Conservation (phyloP, 805 yeast genomes). For the Cyberlindnera bimundalis region DNA sequence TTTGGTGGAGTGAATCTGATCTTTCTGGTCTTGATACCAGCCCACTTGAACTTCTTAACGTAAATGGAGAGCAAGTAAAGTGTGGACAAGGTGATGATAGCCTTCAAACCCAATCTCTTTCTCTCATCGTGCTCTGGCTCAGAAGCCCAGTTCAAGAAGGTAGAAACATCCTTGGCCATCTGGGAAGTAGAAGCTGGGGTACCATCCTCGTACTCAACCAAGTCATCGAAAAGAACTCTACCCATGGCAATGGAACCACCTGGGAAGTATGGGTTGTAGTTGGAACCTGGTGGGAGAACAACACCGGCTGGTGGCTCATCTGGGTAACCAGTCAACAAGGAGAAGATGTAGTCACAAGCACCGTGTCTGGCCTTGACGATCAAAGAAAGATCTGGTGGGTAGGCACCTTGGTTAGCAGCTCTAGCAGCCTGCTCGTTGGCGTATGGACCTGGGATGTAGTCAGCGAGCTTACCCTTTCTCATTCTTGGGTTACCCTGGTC, state of each 20-base stretch:
- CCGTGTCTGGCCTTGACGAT: slow-evolving; percentile 99
- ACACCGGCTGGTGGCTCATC: slow-evolving; percentile 99
- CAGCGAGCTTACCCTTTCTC: slow-evolving; percentile 98
- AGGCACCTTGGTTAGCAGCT: slow-evolving; percentile 99
- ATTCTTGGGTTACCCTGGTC: slow-evolving; percentile 97
- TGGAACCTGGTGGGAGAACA: slow-evolving; percentile 84
- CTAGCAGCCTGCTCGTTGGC: slow-evolving; percentile 99
- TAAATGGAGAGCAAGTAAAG: slow-evolving; percentile 80
- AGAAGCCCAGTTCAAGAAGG: slow-evolving; percentile 96
- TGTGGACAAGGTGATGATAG: slow-evolving; percentile 72
- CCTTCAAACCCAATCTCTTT: slow-evolving; percentile 94
- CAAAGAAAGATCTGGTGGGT: slow-evolving; percentile 96
- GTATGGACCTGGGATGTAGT: slow-evolving; percentile 91
- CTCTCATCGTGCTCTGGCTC: slow-evolving; percentile 99
- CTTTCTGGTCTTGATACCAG: slow-evolving; percentile 92
- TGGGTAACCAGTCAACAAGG: slow-evolving; percentile 96
- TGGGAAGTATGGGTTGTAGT: slow-evolving; percentile 99
- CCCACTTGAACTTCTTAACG: slow-evolving; percentile 98
- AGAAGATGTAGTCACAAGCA: slow-evolving; percentile 91
- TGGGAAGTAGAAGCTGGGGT: slow-evolving; percentile 98
- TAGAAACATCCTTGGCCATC: slow-evolving; percentile 98
- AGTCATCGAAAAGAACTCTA: slow-evolving; percentile 94
- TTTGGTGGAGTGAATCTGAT: slow-evolving; percentile 90
- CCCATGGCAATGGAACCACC: slow-evolving; percentile 99
- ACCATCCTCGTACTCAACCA: slow-evolving; percentile 98